A percentile compares a stretch with the other conserved stretches of the same genome.
Evolutionary conservation across 2,329 filamentous ascomycete species (phyloP).

Genomic region (Phoma sp.): DNA sequence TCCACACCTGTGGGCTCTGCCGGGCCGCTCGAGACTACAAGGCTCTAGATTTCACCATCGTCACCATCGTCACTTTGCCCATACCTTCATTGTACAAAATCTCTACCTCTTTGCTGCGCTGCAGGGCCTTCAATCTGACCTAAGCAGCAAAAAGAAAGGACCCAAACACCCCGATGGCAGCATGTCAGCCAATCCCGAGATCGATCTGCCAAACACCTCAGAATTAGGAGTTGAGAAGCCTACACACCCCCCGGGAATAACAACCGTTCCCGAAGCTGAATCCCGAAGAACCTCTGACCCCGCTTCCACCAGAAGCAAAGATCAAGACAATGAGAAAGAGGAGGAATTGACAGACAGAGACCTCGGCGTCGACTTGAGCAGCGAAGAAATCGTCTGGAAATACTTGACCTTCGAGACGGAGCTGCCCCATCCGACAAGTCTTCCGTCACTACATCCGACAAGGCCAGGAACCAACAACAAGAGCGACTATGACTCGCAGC

Average conservation of each 20-base stretch:
- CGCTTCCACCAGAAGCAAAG: constrained; percentile 13
- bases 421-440: constrained; percentile 55
- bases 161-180: constrained; percentile 3
- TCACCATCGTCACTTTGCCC: constrained; percentile 16
- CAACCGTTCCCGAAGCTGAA: constrained; percentile 15
- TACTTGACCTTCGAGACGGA: constrained; percentile 69
- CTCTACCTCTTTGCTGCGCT: background rate
- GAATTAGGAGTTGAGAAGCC: constrained; percentile 19
- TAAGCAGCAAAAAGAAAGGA: background rate
- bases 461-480: constrained; percentile 16
- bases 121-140: background rate
- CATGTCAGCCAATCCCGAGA: constrained; percentile 47
- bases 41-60: constrained; percentile 12
- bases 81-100: background rate
- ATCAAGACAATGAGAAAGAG: constrained; percentile 23
- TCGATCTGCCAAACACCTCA: constrained; percentile 38
- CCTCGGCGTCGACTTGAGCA: background rate
- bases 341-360: constrained; percentile 10
- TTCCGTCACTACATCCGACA: constrained; percentile 9
- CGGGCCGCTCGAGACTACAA: constrained; percentile 7
- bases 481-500: constrained; percentile 40
- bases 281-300: constrained; percentile 18
- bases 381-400: constrained; percentile 57
- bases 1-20: constrained; percentile 7
- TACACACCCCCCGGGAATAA: constrained; percentile 40